Evolutionary conservation across 2,329 filamentous ascomycete genomes (phyloP).

Genomic region (Alternaria conjuncta): DNA sequence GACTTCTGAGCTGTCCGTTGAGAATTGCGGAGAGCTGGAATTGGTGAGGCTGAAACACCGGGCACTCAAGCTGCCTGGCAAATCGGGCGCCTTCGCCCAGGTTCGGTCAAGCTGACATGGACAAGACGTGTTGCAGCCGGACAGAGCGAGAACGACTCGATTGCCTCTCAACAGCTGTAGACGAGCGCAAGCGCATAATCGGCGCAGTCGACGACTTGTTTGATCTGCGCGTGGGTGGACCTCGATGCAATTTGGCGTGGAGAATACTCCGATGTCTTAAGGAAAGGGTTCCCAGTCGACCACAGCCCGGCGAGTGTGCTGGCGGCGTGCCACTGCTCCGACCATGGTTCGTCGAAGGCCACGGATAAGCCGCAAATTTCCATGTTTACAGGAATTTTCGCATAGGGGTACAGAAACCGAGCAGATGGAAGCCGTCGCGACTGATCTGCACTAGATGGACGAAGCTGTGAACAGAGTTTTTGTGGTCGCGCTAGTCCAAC

Average conservation of each 20-base stretch:
- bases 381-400: neutral
- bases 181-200: slow-evolving; percentile 4
- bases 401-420: neutral
- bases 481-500: neutral
- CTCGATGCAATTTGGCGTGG: slow-evolving; percentile 9
- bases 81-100: slow-evolving; percentile 22
- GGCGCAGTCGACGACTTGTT: slow-evolving; percentile 6
- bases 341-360: neutral
- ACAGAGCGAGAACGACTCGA: slow-evolving; percentile 7
- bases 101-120: neutral
- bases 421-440: neutral
- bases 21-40: slow-evolving; percentile 16
- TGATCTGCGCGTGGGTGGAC: slow-evolving; percentile 30
- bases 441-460: neutral
- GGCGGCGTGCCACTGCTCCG: neutral
- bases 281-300: slow-evolving; percentile 10
- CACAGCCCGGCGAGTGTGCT: neutral
- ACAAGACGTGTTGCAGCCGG: slow-evolving; percentile 2
- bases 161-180: slow-evolving; percentile 6
- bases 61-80: slow-evolving; percentile 10
- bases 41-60: slow-evolving; percentile 29
- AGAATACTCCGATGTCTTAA: slow-evolving; percentile 11
- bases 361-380: neutral
- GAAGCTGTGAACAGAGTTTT: neutral
- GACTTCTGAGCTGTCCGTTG: slow-evolving; percentile 5